phyloP scores from a whole-genome alignment of 176 grass and related monocot species.

The Poa pratensis region DNA sequence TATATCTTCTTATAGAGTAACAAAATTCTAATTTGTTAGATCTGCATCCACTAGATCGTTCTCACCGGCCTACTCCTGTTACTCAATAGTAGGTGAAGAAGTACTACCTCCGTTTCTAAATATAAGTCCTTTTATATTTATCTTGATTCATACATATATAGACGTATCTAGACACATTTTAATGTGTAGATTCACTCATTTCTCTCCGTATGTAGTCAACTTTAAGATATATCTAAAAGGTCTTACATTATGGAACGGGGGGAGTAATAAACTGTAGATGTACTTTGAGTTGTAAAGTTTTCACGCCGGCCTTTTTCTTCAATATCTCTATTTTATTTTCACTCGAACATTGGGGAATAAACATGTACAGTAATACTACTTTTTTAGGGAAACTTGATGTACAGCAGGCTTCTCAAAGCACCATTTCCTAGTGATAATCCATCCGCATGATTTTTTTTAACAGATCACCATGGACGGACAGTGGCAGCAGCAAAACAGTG shows the following conservation, averaged over 20 bases:
- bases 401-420: neutral
- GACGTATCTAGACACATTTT: too few species aligned
- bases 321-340: neutral
- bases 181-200: too few species aligned
- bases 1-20: neutral
- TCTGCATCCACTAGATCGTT: neutral
- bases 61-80: neutral
- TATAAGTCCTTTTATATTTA: too few species aligned
- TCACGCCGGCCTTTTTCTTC: neutral
- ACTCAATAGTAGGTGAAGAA: neutral
- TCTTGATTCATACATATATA: too few species aligned
- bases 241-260: too few species aligned
- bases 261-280: neutral
- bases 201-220: too few species aligned
- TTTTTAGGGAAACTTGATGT: too few species aligned
- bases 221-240: too few species aligned
- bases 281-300: neutral
- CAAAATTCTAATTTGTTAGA: neutral
- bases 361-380: neutral
- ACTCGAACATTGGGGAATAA: neutral
- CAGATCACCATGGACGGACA: conserved; percentile 1
- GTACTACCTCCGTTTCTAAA: too few species aligned
- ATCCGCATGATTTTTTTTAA: neutral
- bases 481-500: neutral
- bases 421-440: neutral